These are phyloP conservation scores for Penicillium sp. DNA, from an alignment of 2,329 filamentous ascomycete species.

Conservation along the genomic window DNA sequence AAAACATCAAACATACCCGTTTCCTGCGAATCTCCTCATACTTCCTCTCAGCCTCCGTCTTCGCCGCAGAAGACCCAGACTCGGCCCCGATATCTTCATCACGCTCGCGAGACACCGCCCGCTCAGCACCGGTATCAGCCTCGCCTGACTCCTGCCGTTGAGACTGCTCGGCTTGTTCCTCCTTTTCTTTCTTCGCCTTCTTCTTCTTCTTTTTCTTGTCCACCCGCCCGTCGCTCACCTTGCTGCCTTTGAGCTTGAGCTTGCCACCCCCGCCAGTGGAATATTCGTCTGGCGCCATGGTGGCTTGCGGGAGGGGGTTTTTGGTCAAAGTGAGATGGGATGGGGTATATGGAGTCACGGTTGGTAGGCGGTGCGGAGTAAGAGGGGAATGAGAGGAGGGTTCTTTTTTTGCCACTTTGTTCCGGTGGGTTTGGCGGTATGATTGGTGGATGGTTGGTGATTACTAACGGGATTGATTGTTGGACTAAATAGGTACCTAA, in stretches of 20 bases:
- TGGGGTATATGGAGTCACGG: conserved; percentile 4
- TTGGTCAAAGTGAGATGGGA: conserved; percentile 8
- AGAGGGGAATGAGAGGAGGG: conserved; percentile 1
- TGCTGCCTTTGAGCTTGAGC: conserved; percentile 82
- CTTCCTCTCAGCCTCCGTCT: conserved; percentile 83
- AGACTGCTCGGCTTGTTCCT: conserved; percentile 22
- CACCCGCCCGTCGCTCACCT: conserved; percentile 59
- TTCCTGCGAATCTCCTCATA: conserved; percentile 83
- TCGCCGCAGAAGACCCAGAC: conserved; percentile 49
- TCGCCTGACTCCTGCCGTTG: conserved; percentile 21
- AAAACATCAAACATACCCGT: conserved; percentile 62
- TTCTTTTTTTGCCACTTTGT: conserved; percentile 11
- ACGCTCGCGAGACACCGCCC: conserved; percentile 5
- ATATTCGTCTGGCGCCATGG: conserved; percentile 68
- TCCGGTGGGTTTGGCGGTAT: not conserved
- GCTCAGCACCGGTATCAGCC: conserved; percentile 29
- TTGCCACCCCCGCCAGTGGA: conserved; percentile 71
- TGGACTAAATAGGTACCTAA: too few relatives aligned
- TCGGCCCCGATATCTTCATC: conserved; percentile 17
- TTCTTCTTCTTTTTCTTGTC: conserved; percentile 61
- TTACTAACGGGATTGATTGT: not conserved
- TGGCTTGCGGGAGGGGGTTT: not conserved
- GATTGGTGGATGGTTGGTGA: not conserved
- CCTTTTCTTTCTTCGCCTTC: conserved; percentile 51
- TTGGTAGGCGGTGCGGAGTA: conserved; percentile 29